Evolutionary conservation across 1,139 yeast species (phyloP), one percentile per base, ranked within the genome.

Genomic region (Saccharomycopsis hybrid): DNA sequence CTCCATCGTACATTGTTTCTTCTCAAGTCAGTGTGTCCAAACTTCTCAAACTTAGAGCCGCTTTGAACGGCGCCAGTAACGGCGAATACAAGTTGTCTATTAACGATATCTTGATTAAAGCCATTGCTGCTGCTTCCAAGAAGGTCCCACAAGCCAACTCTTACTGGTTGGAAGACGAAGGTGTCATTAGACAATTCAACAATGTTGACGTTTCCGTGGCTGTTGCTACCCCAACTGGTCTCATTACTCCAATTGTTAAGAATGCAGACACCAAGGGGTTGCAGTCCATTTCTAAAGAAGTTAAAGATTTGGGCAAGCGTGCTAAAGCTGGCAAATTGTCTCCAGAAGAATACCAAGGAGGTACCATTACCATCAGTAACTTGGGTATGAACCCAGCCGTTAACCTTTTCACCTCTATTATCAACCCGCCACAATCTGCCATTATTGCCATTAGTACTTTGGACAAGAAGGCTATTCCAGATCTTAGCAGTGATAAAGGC

Each of bases 281-380:
- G 57, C 78, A 82, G 49, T 63, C 80, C 42, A 92, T 92, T 64
- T 90, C 97, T 43, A 68, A 70, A 57, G 89, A 85, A 68, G 80
- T 88, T 62, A 92, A 92, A 76, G 96, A 85, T 62, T 78, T 92
- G 62, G 98, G 96, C 62, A 86, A 87, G 77, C 88, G 94, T 72
- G 98, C 98, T 57, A 89, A 92, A 72, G 88, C 78, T 56, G 90
- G 89, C 71, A 92, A 90, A 76, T 81, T 92, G 66, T 67, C 72
- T 59, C 98, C 98, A 57, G 95, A 88, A 69, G 98, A 92, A 73
- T 94, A 85, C 81, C 96, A 88, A 77, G 99, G 99, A 63, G 99
- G 99, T 66, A 90, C 98, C 60, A 87, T 92, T 68, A 88, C 97
- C 70, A 90, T 92, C 64, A 90, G 97, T 58, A 92, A 92, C 84